Evolutionary conservation across 2,329 filamentous ascomycete species (phyloP).

Genomic region (Rugonectria rugulosa): DNA sequence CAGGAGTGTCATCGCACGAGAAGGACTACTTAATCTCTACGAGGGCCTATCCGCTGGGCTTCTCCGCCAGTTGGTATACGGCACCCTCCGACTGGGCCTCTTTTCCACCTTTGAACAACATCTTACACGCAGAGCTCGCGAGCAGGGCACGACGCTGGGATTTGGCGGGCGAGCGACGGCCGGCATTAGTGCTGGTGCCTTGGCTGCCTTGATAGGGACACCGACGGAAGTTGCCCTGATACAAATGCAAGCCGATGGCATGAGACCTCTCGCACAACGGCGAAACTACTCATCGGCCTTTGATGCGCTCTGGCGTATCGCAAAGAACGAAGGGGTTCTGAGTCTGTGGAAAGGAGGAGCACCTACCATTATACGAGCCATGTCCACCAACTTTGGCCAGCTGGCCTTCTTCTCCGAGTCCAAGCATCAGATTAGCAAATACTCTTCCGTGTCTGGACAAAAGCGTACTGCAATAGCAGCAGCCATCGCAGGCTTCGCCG

Average conservation of each 20-base stretch:
- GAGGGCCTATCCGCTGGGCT: constrained; percentile 73
- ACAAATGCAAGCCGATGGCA: constrained; percentile 38
- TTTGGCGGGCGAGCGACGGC: constrained; percentile 71
- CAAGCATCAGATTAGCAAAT: constrained; percentile 22
- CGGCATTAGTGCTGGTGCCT: constrained; percentile 70
- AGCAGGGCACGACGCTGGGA: constrained; percentile 62
- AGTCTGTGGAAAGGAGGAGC: constrained; percentile 24
- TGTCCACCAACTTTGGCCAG: constrained; percentile 33
- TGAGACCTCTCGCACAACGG: constrained; percentile 32
- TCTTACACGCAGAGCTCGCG: constrained; percentile 60
- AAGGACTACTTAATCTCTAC: constrained; percentile 72
- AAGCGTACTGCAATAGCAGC: constrained; percentile 69
- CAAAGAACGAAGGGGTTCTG: constrained; percentile 18
- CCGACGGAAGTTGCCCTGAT: constrained; percentile 40
- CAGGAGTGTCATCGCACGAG: constrained; percentile 66
- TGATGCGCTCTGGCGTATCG: constrained; percentile 25
- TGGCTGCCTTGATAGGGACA: constrained; percentile 69
- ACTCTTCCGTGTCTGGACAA: constrained; percentile 52
- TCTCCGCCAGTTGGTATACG: constrained; percentile 74
- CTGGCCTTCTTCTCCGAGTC: constrained; percentile 32
- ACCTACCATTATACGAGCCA: constrained; percentile 29
- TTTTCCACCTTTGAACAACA: constrained; percentile 74
- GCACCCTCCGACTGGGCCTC: constrained; percentile 73
- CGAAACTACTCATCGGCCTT: constrained; percentile 23
- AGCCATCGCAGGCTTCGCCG: constrained; percentile 74